Percentiles rank a stretch among this genome's conserved stretches.
These are phyloP conservation scores for Phytophthora ramorum DNA, from an alignment of 352 stramenopile genomes.

Conservation along the genomic window DNA sequence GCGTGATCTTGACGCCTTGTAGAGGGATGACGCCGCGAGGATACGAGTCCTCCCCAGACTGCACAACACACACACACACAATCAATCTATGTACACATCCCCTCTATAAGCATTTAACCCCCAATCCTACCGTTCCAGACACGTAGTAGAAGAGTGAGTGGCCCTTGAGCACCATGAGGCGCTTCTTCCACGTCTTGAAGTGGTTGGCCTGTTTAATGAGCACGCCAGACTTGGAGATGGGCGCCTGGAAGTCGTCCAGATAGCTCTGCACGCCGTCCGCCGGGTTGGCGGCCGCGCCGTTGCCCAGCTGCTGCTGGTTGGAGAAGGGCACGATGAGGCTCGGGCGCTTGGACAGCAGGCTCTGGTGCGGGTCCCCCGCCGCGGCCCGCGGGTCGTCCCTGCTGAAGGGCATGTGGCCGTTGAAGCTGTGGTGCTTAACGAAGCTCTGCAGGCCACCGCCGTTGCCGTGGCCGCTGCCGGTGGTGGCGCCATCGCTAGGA, in stretches of 20 bases:
- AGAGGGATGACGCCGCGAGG: constrained; percentile 82
- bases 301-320: constrained; percentile 30
- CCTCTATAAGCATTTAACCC: neutral
- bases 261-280: constrained; percentile 52
- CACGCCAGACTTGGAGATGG: constrained; percentile 85
- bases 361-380: constrained; percentile 44
- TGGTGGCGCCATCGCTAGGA: constrained; percentile 42
- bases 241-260: constrained; percentile 81
- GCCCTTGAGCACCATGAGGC: constrained; percentile 88
- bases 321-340: constrained; percentile 81
- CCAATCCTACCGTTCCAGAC: constrained; percentile 73
- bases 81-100: constrained; percentile 8
- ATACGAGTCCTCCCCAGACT: constrained; percentile 89
- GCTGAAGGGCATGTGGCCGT: constrained; percentile 69
- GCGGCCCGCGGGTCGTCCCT: constrained; percentile 34
- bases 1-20: constrained; percentile 79
- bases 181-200: constrained; percentile 92
- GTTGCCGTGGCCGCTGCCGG: constrained; percentile 38
- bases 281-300: constrained; percentile 18
- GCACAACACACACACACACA: constrained; percentile 18
- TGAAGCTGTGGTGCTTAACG: constrained; percentile 80
- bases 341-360: constrained; percentile 73
- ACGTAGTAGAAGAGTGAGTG: constrained; percentile 92
- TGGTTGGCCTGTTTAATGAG: constrained; percentile 90
- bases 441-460: constrained; percentile 38